phyloP scores from a whole-genome alignment of 306 rosid species.

The Neltuma alba region DNA sequence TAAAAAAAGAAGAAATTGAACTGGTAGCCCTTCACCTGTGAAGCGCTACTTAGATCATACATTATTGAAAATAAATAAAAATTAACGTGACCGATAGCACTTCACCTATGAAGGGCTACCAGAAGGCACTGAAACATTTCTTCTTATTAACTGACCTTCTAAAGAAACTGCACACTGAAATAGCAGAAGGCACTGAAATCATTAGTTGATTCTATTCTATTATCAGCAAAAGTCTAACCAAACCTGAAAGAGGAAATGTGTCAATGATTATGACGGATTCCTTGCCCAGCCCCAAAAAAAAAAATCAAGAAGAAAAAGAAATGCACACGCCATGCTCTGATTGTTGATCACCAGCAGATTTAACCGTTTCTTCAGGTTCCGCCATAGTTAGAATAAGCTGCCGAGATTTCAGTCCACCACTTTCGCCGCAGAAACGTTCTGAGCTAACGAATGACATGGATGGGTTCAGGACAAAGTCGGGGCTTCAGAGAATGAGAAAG shows the following conservation, averaged over 20 bases:
- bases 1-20: too few species aligned
- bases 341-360: slow-evolving; percentile 32
- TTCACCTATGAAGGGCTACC: too few species aligned
- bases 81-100: too few species aligned
- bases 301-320: background rate
- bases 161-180: slow-evolving; percentile 47
- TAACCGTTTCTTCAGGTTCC: slow-evolving; percentile 31
- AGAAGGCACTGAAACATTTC: too few species aligned
- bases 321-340: slow-evolving; percentile 31
- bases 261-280: background rate
- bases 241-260: background rate
- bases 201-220: background rate
- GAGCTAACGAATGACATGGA: too few species aligned
- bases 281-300: background rate
- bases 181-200: background rate
- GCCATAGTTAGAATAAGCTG: slow-evolving; percentile 15
- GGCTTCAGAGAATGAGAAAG: too few species aligned
- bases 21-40: too few species aligned
- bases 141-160: slow-evolving; percentile 44
- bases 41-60: too few species aligned
- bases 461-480: too few species aligned
- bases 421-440: too few species aligned
- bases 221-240: background rate
- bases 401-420: background rate
- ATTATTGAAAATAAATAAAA: too few species aligned